Base-by-base conservation (phyloP, 805 yeast genomes). In the Metschnikowia lunata region DNA sequence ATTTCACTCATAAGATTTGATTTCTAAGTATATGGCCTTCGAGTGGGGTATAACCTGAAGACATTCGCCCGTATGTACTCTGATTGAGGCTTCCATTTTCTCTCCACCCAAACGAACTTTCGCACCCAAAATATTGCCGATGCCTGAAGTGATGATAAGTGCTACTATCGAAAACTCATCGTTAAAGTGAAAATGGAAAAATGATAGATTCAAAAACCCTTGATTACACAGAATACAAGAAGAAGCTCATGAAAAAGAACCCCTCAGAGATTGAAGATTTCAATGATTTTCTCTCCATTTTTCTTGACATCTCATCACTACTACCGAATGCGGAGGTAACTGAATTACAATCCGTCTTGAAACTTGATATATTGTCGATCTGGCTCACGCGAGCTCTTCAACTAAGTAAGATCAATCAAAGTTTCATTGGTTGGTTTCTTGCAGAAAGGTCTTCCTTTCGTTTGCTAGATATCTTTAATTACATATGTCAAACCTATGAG, bases 401-500 rank as follows among this genome's bases (percentile, higher is more conserved):
- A 52, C 43, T 61, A 5, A 8, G 37, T 8, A 45, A 40, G 11
- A 26, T 42, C 6, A 9, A 32, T 18, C 29, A 27, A 6, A 31
- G 14, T 3, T 31, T 44, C 23, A 9, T 23, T 6, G 8, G 2
- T 7, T 34, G 28, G 13, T 32, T 44, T 23, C 18, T 9, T 14
- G 15, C 9, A 26, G 27, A 10, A 5, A 43, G 10, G n/a, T 7
- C 28, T 13, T 6, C 26, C 23, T 10, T 26, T 32, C 38, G 36
- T 15, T 54, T 72, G 6, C 58, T 61, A 26, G 50, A 45, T 26
- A 43, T 80, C 1, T 78, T 78, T 54, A 67, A 68, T 23, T 84
- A 76, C 58, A 72, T 84, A 11, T 63, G 83, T 32, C 89, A 82
- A 51, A 81, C 77, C 58, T 82, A 89, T 81, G 79, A 78, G 42